Evolutionary conservation across 805 yeast species (phyloP).

Genomic region (Priceomyces melissophilus): DNA sequence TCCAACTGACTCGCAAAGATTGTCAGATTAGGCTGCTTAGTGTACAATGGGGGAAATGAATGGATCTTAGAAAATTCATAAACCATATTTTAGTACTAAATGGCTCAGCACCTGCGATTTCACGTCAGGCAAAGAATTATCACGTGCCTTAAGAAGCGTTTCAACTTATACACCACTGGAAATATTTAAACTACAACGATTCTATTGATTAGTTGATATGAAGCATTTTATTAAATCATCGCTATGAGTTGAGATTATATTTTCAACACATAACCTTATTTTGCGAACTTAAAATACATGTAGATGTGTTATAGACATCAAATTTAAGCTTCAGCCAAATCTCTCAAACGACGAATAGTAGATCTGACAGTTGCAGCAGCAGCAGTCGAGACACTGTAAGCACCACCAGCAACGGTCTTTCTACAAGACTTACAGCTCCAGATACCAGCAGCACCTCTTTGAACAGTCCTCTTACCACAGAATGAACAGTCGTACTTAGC

Average conservation of each 20-base stretch:
- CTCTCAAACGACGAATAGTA: constrained; percentile 99
- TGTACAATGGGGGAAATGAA: constrained; percentile 85
- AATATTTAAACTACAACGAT: too few species aligned
- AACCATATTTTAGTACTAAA: constrained; percentile 7
- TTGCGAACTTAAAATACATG: constrained; percentile 20
- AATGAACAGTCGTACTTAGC: constrained; percentile 98
- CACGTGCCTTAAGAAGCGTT: background rate
- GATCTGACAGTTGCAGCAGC: constrained; percentile 99
- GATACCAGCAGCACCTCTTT: constrained; percentile 98
- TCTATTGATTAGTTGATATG: background rate
- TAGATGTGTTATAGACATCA: constrained; percentile 10
- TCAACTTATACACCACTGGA: too few species aligned
- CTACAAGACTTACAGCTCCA: constrained; percentile 95
- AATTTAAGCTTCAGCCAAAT: constrained; percentile 97
- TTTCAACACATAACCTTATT: constrained; percentile 7
- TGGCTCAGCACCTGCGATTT: too few species aligned
- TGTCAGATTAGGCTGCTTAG: constrained; percentile 80
- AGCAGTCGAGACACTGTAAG: constrained; percentile 98
- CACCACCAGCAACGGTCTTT: constrained; percentile 99
- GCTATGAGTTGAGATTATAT: constrained; percentile 1
- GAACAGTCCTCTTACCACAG: constrained; percentile 99
- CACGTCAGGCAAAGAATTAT: background rate
- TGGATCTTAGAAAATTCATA: constrained; percentile 42
- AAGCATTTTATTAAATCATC: constrained; percentile 5
- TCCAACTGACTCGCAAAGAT: constrained; percentile 72